These are phyloP conservation scores for Dictyostelium firmibasis DNA, from an alignment of 78 protist species.

Conservation along the genomic window DNA sequence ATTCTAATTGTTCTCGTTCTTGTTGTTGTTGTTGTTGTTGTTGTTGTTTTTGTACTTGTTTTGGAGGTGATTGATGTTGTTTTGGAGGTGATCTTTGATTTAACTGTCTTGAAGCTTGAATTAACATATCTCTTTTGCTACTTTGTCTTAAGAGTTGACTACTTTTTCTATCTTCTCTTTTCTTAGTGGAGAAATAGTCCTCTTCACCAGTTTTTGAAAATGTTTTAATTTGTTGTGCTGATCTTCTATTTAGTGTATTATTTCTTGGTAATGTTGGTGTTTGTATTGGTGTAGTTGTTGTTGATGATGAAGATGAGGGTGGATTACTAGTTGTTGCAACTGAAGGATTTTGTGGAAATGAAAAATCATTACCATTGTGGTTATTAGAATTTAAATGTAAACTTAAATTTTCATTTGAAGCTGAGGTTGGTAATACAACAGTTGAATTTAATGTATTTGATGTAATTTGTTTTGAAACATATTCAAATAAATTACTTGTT, in stretches of 20 bases:
- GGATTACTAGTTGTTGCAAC: background rate
- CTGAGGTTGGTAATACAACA: background rate
- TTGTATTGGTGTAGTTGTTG: background rate
- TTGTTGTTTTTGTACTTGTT: background rate
- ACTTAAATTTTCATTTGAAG: background rate
- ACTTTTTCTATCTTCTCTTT: slow-evolving; percentile 40
- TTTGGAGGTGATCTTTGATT: background rate
- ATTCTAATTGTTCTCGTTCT: background rate
- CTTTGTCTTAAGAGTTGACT: slow-evolving; percentile 14
- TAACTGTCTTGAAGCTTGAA: slow-evolving; percentile 30
- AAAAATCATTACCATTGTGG: background rate
- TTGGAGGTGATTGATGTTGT: background rate
- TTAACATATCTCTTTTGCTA: slow-evolving; percentile 46
- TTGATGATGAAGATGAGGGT: background rate
- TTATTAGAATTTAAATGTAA: background rate
- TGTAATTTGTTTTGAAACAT: background rate
- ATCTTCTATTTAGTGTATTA: background rate
- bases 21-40: background rate
- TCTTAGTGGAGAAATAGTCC: background rate
- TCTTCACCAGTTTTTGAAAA: slow-evolving; percentile 26
- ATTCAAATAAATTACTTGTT: background rate
- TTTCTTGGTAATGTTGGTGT: slow-evolving; percentile 23
- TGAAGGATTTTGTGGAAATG: background rate
- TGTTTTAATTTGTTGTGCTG: background rate
- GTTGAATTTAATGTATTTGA: background rate